Evolutionary conservation across 176 grass and related monocot species (phyloP), one percentile per base, ranked within the genome.

Genomic region (Chloris gayana): DNA sequence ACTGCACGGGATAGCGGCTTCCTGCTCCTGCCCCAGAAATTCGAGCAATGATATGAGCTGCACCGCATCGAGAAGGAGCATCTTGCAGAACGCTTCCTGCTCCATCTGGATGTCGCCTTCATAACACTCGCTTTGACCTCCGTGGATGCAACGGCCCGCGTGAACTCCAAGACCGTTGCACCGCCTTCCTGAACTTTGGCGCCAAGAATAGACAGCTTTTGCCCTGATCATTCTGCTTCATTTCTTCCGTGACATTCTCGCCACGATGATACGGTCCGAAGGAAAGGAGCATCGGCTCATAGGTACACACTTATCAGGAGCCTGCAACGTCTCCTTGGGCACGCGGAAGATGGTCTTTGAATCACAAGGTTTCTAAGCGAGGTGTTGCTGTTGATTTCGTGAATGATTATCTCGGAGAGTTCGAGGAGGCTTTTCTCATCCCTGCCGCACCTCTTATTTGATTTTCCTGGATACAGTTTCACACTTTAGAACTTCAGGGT

Each of bases 11-110:
- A 18, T 17, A 1, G 37, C 9, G 21, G 11, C 67, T 4, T 14
- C 22, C 44, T n/a, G 42, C 42, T 7, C 21, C 1, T 14, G 18
- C 19, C 0, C 3, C 33, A 14, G 14, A 2, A 15, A 0, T 19
- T 44, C 14, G 0, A 76, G 15, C 24, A 62, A 22, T 0, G 8
- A 0, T 12, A 63, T 63, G 14, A 76, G 25, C 6, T 63, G 74
- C 35, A 62, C 10, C 0, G n/a, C 35, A 14, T 63, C 74, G 2
- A 76, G 74, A 37, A 76, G 15, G 11, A 76, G 74, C 74, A 76
- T 76, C 74, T 26, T 63, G 57, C 74, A 63, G 74, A 76, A 63
- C 0, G 56, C 35, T 8, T 45, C 14, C 15, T 1, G 2, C 2
- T 18, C 57, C 74, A 76, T 76, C 4, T 2, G 15, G 9, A 76